Evolutionary conservation across 1,284 basidiomycete genomes (phyloP).

Genomic region (Moniliella sp.): DNA sequence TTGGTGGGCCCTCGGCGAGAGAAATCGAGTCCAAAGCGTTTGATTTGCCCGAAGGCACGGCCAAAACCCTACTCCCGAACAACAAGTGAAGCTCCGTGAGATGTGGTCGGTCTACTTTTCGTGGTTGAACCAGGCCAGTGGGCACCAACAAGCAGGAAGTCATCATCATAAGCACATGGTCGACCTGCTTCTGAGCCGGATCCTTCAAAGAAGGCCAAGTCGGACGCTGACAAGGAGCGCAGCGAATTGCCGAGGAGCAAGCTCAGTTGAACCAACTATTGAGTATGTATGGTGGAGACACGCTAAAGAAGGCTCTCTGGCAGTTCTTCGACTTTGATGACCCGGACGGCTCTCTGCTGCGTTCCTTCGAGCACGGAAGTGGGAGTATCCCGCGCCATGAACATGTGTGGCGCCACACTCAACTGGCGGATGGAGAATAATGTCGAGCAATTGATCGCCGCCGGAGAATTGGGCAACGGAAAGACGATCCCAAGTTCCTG

Average conservation of each 20-base stretch:
- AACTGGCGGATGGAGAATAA: slow-evolving; percentile 34
- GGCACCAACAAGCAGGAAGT: not conserved
- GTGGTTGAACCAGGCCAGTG: no score
- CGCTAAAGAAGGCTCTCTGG: slow-evolving; percentile 18
- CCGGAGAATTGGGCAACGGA: slow-evolving; percentile 32
- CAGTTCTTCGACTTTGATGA: slow-evolving; percentile 21
- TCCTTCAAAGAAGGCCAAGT: slow-evolving; percentile 20
- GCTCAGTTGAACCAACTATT: slow-evolving; percentile 23
- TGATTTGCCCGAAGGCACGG: no score
- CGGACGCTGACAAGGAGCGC: slow-evolving; percentile 27
- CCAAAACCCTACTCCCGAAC: slow-evolving; percentile 22
- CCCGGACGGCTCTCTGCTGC: slow-evolving; percentile 26
- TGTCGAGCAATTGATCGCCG: slow-evolving; percentile 21
- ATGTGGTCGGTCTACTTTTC: slow-evolving; percentile 20
- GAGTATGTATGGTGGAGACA: slow-evolving; percentile 27
- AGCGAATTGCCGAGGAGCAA: slow-evolving; percentile 20
- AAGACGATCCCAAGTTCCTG: slow-evolving; percentile 29
- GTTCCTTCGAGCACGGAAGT: slow-evolving; percentile 34
- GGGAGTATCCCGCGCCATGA: slow-evolving; percentile 30
- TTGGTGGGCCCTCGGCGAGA: no score
- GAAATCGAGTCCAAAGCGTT: no score
- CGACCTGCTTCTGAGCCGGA: slow-evolving; percentile 1
- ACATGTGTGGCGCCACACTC: slow-evolving; percentile 28
- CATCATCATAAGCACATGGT: slow-evolving; percentile 3
- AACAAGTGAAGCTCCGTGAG: slow-evolving; percentile 18